Base-by-base conservation (phyloP, 2,329 filamentous ascomycete genomes). In the Zymoseptoria tritici region DNA sequence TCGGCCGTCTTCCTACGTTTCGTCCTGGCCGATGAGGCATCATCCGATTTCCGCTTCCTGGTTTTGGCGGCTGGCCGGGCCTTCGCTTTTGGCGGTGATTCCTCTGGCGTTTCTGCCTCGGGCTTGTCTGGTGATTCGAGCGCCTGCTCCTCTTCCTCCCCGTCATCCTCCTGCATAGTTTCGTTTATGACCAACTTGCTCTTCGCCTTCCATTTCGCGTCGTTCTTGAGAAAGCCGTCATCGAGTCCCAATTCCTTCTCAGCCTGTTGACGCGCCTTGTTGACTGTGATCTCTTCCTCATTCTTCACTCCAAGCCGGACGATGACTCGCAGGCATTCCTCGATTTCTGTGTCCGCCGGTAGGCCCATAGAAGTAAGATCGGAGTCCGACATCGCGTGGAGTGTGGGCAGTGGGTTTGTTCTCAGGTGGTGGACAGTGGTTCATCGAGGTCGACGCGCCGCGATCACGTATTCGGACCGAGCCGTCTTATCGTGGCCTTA, bases 161-260 rank as follows among this genome's bases (percentile, higher is more conserved):
- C 57, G 68, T 82, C 77, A 73, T 85, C 77, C 59, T 77, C 75
- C 52, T 24, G 52, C 8, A 53, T n/a, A n/a, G 36, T 46, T 1
- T 46, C 36, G 68, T 76, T 76, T 55, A 85, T 82, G 56, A 85
- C 74, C 1, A 74, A 61, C 62, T 83, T 82, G 68, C 82, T 85
- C 59, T 73, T 74, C 11, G 67, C 62, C 63, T 83, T 86, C 85
- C 85, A 87, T 4, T 69, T 67, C 1, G 67, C 66, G 60, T 80
- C 72, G n/a, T 65, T 72, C 66, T 83, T 86, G 65, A 85, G 79
- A 66, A 84, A 86, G 2, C 78, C 82, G 5, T 74, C 73, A 7
- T 78, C 74, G 21, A 87, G 72, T 31, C 76, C 77, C 9, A 86
- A 70, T 54, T 78, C 71, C 59, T 78, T 72, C 68, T 85, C 83